These are phyloP conservation scores for Hyphopichia homilentoma DNA, from an alignment of 805 yeast genomes.

Conservation along the genomic window DNA sequence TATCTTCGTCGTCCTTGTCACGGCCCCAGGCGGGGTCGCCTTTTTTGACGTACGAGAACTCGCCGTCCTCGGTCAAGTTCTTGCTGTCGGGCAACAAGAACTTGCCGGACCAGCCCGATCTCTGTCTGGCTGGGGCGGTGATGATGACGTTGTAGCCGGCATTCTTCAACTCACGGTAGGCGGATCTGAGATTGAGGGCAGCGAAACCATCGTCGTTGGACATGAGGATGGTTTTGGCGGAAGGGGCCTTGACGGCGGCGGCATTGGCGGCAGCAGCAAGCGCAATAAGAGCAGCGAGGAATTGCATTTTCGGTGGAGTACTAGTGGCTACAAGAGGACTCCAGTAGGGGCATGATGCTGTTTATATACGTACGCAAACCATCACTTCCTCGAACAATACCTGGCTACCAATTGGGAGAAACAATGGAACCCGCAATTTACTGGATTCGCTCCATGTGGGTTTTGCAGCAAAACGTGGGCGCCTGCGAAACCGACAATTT, in stretches of 20 bases:
- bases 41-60: constrained; percentile 35
- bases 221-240: constrained; percentile 27
- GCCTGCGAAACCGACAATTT: too few relatives aligned
- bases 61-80: constrained; percentile 35
- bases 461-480: too few relatives aligned
- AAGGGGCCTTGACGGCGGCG: background rate
- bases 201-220: constrained; percentile 60
- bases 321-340: too few relatives aligned
- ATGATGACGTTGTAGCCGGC: constrained; percentile 45
- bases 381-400: too few relatives aligned
- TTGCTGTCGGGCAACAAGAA: constrained; percentile 32
- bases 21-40: constrained; percentile 51
- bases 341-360: too few relatives aligned
- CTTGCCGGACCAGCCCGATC: constrained; percentile 50
- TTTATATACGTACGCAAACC: too few relatives aligned
- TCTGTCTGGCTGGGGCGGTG: constrained; percentile 44
- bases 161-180: constrained; percentile 42
- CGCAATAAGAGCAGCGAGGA: background rate
- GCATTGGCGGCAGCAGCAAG: constrained; percentile 1
- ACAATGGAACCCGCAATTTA: too few relatives aligned
- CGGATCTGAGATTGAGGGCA: constrained; percentile 53
- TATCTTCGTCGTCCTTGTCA: constrained; percentile 26
- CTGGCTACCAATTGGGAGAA: too few relatives aligned
- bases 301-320: too few relatives aligned
- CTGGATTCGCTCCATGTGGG: too few relatives aligned